Base-by-base conservation (phyloP, 2,329 filamentous ascomycete species). In the Xylariaceae sp. region DNA sequence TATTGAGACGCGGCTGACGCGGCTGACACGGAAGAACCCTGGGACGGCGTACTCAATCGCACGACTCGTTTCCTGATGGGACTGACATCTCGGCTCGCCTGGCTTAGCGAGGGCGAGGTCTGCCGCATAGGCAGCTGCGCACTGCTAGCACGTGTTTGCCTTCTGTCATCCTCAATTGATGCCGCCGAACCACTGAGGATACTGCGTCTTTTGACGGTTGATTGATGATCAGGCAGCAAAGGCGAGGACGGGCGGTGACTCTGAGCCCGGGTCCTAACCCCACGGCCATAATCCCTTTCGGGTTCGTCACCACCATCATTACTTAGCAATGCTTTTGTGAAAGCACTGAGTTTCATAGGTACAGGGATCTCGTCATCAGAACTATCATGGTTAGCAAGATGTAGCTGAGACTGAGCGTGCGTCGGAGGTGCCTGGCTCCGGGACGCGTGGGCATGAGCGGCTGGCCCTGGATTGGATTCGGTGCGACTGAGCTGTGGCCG, bases 331-430 rank as follows among this genome's bases (percentile, higher is more conserved):
- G 91, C 92, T 71, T 94, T 93, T 53, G 93, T 96, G 66, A 94
- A 84, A 68, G 92, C 92, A 72, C 92, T 97, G 72, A 97, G 88
- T 77, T 94, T 95, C 84, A 94, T 91, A 68, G 92, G 92, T 67
- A 90, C 88, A 13, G 89, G 89, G 34, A 95, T 90, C 75, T 97
- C 93, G 70, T 97, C 93, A 75, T 97, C 93, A 23, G 92, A 96
- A 78, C 90, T 96, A 71, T 96, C 92, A 68, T 90, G 87, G 66
- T 87, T 73, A 0, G 78, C 69, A n/a, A 78, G 77, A 30, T 30
- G 23, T 30, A 42, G 37, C 37, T 42, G 37, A 9, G 11, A 42
- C 8, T 10, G 37, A 42, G 37, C 37, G 60, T 78, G 78, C 57
- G 78, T 73, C 44, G 57, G 57, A 34, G 23, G 23, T 30, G 57